Conservation (phyloP, 2,329 filamentous ascomycete genomes). For the Chalaropsis ovoidea region DNA sequence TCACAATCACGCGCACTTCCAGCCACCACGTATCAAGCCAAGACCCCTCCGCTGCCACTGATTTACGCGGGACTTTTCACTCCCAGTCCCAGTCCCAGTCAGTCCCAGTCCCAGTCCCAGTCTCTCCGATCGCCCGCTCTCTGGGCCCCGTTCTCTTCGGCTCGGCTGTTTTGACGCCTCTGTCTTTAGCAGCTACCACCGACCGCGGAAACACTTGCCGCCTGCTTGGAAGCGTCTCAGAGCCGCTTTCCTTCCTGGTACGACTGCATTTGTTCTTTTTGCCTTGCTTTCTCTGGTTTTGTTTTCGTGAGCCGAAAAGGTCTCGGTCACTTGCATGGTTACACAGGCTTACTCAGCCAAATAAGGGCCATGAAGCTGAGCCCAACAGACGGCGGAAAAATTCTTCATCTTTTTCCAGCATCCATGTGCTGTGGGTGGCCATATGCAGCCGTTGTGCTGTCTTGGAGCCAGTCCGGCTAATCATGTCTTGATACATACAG, state of each 20-base stretch:
- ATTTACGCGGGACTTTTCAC: background rate
- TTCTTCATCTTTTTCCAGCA: background rate
- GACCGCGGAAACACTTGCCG: background rate
- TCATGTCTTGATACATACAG: slow-evolving; percentile 10
- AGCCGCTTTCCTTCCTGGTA: background rate
- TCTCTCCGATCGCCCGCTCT: background rate
- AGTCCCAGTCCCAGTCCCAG: background rate
- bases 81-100: background rate
- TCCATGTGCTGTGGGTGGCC: background rate
- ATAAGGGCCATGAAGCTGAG: background rate
- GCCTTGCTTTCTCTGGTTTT: background rate
- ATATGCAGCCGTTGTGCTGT: background rate
- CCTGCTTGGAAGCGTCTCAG: background rate
- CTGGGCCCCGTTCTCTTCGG: background rate
- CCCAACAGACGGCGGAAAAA: background rate
- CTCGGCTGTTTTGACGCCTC: slow-evolving; percentile 11
- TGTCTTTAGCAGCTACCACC: background rate
- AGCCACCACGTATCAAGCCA: slow-evolving; percentile 11
- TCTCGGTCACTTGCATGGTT: slow-evolving; percentile 18
- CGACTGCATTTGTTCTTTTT: background rate
- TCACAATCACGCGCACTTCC: background rate
- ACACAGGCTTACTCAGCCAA: background rate
- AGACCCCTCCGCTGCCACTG: slow-evolving; percentile 8
- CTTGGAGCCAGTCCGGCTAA: background rate
- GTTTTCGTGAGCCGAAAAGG: slow-evolving; percentile 9